Base-by-base conservation (phyloP, 78 protist genomes). In the Dictyostelium brefeldianum region DNA sequence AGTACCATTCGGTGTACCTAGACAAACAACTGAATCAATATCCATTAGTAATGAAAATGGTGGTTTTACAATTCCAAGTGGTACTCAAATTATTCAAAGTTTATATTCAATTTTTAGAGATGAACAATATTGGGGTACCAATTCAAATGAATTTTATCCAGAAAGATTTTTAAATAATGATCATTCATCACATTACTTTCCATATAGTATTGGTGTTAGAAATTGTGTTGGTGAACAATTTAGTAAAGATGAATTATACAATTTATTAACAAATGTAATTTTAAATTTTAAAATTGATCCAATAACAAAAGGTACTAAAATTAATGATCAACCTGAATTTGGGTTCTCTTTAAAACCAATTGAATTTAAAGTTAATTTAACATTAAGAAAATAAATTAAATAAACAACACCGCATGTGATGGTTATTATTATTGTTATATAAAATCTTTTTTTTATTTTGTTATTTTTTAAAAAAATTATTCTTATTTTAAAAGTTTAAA, bases 191-290 rank as follows among this genome's bases (percentile, higher is more conserved):
- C 27, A 67, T 81, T 87, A 57, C 47, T 14, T 64, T 17, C 93
- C 93, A 20, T 87, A 75, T 64, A 48, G 84, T 7, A 18, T 77
- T 15, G 93, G 93, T 36, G 59, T 77, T 29, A 74, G 84, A 74
- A 48, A 75, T 64, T 87, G 93, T 77, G 22, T 87, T 12, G 92
- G 92, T 74, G 31, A 29, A 22, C 43, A 20, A 10, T 29, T 85
- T 41, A 69, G 83, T n/a, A 11, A 48, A 48, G 92, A 85, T 75
- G 92, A 85, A 59, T 14, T 85, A 17, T 85, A 85, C 62, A 11
- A 75, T 7, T 47, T 69, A 0, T 17, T 48, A 15, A 18, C 90
- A 9, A 83, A 83, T 41, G 4, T 83, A 2, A 6, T 83, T 17
- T 53, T 83, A 47, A 83, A 83, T 56, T 83, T 83, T 12, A 83